Base-by-base conservation (phyloP, 805 yeast species). In the Wickerhamiella azymoides region DNA sequence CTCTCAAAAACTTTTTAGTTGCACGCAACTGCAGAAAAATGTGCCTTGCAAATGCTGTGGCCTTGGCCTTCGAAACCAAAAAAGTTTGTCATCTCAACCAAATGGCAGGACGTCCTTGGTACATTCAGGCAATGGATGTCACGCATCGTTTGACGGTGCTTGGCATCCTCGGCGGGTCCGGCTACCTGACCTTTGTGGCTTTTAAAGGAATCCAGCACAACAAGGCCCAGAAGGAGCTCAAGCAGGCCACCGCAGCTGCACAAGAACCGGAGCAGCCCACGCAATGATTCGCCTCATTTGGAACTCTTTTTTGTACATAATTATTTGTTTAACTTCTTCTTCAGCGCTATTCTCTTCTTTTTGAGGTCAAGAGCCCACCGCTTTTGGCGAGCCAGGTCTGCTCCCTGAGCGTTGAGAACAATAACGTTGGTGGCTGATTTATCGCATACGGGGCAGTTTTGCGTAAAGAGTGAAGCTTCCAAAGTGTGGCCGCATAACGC, bases 111-210 rank as follows among this genome's bases (percentile, higher is more conserved):
- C 55, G 68, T 58, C 83, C 88, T 40, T 81, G 89, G 89, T 80
- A 80, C 60, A 76, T 80, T 2, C 78, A 75, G 61, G 76, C 73
- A 2, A 74, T 84, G 2, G 89, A 81, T 61, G 72, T 80, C 36
- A 72, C 71, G 24, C 89, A 81, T 62, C 79, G 89, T 64, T 61
- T 80, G 49, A 77, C 84, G 0, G 86, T 81, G 39, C 59, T 80
- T 18, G 71, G 80, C 2, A 66, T 81, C 26, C 72, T 78, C 17
- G 88, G 88, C 24, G 65, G 56, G 44, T 63, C 69, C 30, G 59
- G 69, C 48, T 60, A 49, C 65, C 59, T 56, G 11, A 43, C 48
- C 18, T 54, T 40, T 42, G 14, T 42, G 5, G 40, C 45, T 13
- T 28, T 36, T n/a, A 25, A 26, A 7, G 45, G 40, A 26, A 24